Evolutionary conservation across 805 yeast species (phyloP), one percentile per base, ranked within the genome.

Genomic region (Metschnikowia lunata): DNA sequence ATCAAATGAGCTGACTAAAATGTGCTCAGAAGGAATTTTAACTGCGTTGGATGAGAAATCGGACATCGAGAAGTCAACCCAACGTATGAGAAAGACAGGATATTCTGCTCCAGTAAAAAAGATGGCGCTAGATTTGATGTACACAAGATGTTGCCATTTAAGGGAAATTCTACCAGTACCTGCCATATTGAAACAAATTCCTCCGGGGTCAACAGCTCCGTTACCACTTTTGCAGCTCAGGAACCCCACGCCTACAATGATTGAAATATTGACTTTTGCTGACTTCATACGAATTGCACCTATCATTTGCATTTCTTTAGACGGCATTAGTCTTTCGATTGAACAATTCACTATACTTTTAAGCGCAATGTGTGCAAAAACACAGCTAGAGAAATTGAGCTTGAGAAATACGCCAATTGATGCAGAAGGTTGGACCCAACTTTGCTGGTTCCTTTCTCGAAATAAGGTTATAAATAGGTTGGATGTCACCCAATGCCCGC

Each of bases 141-240:
- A 90, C 64, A 88, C 97, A 1, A 72, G 97, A 51, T 91, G 97
- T 62, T 90, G 97, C 61, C 97, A 90, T 62, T 69, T 90, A 46
- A 72, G 97, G 43, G 97, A 90, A 57, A 90, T 90, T 45, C 63
- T 90, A 48, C 97, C 98, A 1, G 90, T 90, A 39, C 91, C 96
- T 3, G 91, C 95, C 2, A 88, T 91, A 7, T 59, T 87, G 54
- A 84, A 85, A 57, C 96, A 88, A 59, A 74, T 90, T 49, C 86
- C 87, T 1, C 82, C 81, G 57, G 88, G 85, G 18, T 81, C 88
- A 27, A 75, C 82, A 37, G 82, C 86, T 0, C 95, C 96, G 4
- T 62, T 90, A 23, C 81, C 87, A 6, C 60, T 78, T 4, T 61
- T 90, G 45, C 88, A 84, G 56, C 69, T 91, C 46, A 69, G 86